Evolutionary conservation across 306 rosid genomes (phyloP).

Genomic region (Inga laurina): DNA sequence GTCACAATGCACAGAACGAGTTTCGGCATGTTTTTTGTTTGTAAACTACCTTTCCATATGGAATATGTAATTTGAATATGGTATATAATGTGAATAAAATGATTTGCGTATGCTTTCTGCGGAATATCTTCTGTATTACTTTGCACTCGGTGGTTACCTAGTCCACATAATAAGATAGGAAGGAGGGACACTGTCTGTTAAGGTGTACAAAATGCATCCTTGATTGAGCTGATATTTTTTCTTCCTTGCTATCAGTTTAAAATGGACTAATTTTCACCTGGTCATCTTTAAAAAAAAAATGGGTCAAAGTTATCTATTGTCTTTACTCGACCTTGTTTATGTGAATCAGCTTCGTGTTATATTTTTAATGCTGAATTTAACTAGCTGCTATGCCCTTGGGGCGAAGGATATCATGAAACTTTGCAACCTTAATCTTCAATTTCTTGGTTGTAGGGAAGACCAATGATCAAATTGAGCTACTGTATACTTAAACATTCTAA

Average conservation of each 20-base stretch:
- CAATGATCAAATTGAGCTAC: background rate
- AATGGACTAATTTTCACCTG: background rate
- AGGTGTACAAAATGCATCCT: conserved; percentile 2
- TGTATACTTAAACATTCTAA: too few relatives aligned
- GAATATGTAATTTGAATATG: conserved; percentile 25
- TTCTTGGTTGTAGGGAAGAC: background rate
- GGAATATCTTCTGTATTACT: conserved; percentile 10
- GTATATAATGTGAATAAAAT: conserved; percentile 28
- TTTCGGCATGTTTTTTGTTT: conserved; percentile 25
- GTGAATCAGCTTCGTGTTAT: background rate
- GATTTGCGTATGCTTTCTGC: conserved; percentile 6
- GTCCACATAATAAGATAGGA: background rate
- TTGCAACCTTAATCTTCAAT: background rate
- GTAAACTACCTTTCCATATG: conserved; percentile 24
- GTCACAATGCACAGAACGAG: background rate
- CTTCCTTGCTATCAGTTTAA: background rate
- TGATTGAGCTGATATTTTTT: background rate
- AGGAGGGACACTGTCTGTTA: background rate
- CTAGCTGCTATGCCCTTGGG: background rate
- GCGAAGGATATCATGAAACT: background rate
- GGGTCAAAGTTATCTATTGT: background rate
- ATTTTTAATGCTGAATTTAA: background rate
- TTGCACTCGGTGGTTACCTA: background rate
- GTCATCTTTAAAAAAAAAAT: background rate
- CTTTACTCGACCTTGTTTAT: background rate